Evolutionary conservation across 352 stramenopile species (phyloP), one percentile per base, ranked within the genome.

Genomic region (Sclerospora graminicola): DNA sequence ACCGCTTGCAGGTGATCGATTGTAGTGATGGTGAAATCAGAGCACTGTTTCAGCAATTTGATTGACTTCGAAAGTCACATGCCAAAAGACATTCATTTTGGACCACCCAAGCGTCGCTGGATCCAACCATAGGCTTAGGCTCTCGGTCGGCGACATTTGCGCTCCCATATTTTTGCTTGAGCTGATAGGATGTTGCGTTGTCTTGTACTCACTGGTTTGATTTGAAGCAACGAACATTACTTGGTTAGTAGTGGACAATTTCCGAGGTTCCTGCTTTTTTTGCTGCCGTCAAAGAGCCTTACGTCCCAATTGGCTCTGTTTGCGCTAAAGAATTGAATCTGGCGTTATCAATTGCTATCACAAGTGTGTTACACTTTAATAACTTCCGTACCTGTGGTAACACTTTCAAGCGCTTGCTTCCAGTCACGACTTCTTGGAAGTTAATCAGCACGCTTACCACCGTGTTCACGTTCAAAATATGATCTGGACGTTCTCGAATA

Each of bases 401-500:
- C 11, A 63, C 60, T 45, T 1, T 66, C 60, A 14, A 88, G 51
- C 8, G 69, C 62, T 4, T 45, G 50, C n/a, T 39, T 35, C 75
- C 75, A 88, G 44, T 88, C 68, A 5, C 57, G 11, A 52, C 37
- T 39, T 63, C 52, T 19, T 59, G 55, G 28, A 78, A 82, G 7
- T 66, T 55, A 30, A 81, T 82, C 26, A 88, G 61, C 41, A 85
- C 72, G 21, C 86, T 75, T 13, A 81, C 39, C 20, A 89, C 70
- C 26, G 74, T 86, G 48, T 89, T 87, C 18, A 89, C 72, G 47
- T 87, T 89, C 29, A 89, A 51, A 26, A 89, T 87, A 39, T 89
- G 78, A 41, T 87, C 74, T 14, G 81, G 48, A 2, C 78, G 67
- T 43, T 84, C 62, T 2, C 63, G 59, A 26, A 84, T 69, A 43